Conservation (phyloP, 2,329 filamentous ascomycete species). For the Hansfordia pulvinata region DNA sequence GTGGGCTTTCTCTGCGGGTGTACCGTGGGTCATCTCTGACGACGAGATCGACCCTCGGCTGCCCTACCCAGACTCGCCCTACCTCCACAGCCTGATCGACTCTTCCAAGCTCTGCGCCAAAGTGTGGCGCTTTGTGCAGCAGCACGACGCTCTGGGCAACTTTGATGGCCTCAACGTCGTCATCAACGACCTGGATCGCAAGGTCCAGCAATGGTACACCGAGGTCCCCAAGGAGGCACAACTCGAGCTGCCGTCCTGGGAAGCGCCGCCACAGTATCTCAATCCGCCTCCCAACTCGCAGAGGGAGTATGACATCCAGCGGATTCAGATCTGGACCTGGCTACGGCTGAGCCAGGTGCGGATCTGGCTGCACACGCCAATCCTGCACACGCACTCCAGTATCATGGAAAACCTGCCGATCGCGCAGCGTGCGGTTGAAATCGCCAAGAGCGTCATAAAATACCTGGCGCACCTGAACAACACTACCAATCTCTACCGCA, state of each 20-base stretch:
- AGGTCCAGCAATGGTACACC: conserved; percentile 79
- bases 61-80: conserved; percentile 61
- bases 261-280: conserved; percentile 17
- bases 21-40: conserved; percentile 77
- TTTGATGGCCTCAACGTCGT: conserved; percentile 57
- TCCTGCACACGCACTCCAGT: conserved; percentile 71
- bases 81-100: conserved; percentile 70
- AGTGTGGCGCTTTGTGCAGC: conserved; percentile 71
- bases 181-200: conserved; percentile 68
- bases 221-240: conserved; percentile 45
- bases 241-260: conserved; percentile 44
- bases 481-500: conserved; percentile 57
- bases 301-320: conserved; percentile 49
- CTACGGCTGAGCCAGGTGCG: conserved; percentile 82
- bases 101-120: conserved; percentile 76
- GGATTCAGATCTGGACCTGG: conserved; percentile 73
- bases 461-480: conserved; percentile 59
- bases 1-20: conserved; percentile 81
- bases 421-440: conserved; percentile 60
- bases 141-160: conserved; percentile 46
- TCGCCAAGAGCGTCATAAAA: conserved; percentile 65
- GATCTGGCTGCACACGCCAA: conserved; percentile 76
- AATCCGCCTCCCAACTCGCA: conserved; percentile 24
- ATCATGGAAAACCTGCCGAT: conserved; percentile 65
- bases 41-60: conserved; percentile 71